Evolutionary conservation across 2,329 filamentous ascomycete species (phyloP).

Genomic region (Curvularia verruculosa): DNA sequence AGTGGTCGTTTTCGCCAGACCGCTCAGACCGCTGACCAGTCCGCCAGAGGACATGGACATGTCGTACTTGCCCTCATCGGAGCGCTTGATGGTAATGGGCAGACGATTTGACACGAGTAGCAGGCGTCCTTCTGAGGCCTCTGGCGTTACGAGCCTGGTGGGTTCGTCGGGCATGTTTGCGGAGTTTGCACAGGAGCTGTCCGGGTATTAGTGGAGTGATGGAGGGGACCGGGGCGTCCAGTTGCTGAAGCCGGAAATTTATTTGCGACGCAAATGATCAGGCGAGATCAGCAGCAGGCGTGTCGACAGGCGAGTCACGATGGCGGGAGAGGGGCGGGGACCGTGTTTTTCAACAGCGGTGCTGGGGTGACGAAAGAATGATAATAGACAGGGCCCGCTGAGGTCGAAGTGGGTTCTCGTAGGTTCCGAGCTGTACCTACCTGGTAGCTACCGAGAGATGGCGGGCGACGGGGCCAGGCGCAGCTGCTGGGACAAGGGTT

Average conservation of each 20-base stretch:
- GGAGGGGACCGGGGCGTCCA: constrained; percentile 5
- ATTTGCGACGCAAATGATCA: constrained; percentile 5
- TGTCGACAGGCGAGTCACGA: neutral
- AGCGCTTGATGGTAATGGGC: constrained; percentile 94
- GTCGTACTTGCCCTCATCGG: constrained; percentile 87
- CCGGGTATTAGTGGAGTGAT: constrained; percentile 9
- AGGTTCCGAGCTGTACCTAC: constrained; percentile 31
- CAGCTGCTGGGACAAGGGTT: constrained; percentile 21
- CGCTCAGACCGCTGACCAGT: constrained; percentile 90
- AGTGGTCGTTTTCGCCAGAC: constrained; percentile 86
- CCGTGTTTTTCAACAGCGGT: constrained; percentile 12
- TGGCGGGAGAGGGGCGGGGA: constrained; percentile 1
- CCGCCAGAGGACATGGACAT: constrained; percentile 98
- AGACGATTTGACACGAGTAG: constrained; percentile 93
- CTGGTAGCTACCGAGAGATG: constrained; percentile 4
- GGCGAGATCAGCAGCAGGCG: constrained; percentile 7
- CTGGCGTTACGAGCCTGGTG: constrained; percentile 35
- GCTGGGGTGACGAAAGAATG: constrained; percentile 42
- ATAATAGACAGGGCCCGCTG: constrained; percentile 35
- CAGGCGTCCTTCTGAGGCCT: constrained; percentile 58
- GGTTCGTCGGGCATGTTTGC: constrained; percentile 39
- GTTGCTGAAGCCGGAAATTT: constrained; percentile 7
- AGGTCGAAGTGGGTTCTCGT: constrained; percentile 36
- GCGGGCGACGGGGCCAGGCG: constrained; percentile 18
- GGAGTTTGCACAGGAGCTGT: constrained; percentile 3